These are phyloP conservation scores for Magnaporthales sp. DNA, from an alignment of 2,329 filamentous ascomycete species.

Conservation along the genomic window DNA sequence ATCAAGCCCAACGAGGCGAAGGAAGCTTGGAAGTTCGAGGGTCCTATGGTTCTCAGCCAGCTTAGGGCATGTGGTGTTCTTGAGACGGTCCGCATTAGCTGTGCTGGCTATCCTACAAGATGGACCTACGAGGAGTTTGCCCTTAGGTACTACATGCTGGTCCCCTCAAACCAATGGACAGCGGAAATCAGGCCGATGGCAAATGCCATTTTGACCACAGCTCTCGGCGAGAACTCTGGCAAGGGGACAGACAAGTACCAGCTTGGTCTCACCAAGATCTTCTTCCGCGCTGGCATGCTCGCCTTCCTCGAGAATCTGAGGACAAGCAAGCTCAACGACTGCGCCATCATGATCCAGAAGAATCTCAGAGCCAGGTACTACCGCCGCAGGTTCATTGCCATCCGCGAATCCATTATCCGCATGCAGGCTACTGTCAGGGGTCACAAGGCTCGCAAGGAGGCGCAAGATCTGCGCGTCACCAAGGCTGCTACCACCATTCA, in stretches of 20 bases:
- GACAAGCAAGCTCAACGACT: slow-evolving; percentile 82
- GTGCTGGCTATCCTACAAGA: slow-evolving; percentile 90
- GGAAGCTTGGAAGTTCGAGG: slow-evolving; percentile 95
- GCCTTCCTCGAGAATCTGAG: slow-evolving; percentile 93
- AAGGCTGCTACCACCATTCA: slow-evolving; percentile 92
- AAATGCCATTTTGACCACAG: slow-evolving; percentile 81
- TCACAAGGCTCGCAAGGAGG: slow-evolving; percentile 66
- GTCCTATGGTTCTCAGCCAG: slow-evolving; percentile 96
- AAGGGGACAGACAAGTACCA: slow-evolving; percentile 89
- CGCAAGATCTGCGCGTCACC: slow-evolving; percentile 71
- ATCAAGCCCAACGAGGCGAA: slow-evolving; percentile 99
- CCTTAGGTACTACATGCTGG: slow-evolving; percentile 94
- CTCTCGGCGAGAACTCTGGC: slow-evolving; percentile 67
- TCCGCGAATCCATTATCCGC: slow-evolving; percentile 68
- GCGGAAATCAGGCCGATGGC: slow-evolving; percentile 92
- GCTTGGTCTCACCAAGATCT: slow-evolving; percentile 95
- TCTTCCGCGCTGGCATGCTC: slow-evolving; percentile 98
- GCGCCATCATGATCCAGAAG: slow-evolving; percentile 97
- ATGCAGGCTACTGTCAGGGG: slow-evolving; percentile 75
- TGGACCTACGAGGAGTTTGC: slow-evolving; percentile 99
- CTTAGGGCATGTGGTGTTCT: slow-evolving; percentile 96
- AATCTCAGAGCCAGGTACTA: slow-evolving; percentile 95
- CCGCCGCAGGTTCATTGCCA: slow-evolving; percentile 80
- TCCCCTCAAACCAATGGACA: slow-evolving; percentile 83
- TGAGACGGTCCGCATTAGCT: slow-evolving; percentile 95